These are phyloP conservation scores for Plantago ovata DNA, from an alignment of 257 asterid genomes.

Conservation along the genomic window DNA sequence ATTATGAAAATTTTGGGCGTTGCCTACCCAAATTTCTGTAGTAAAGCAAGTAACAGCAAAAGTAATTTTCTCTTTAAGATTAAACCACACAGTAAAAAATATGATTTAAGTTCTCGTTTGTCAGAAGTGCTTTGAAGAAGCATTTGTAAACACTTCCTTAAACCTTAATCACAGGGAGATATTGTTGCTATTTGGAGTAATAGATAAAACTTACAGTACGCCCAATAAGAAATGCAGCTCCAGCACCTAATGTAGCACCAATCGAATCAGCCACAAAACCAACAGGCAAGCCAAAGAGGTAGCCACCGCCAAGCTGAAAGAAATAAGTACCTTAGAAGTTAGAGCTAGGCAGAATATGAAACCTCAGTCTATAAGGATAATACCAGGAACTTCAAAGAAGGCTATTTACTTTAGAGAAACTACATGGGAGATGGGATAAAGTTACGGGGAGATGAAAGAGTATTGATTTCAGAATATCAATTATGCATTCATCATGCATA, in stretches of 20 bases:
- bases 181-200: neutral
- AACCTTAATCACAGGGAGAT: slow-evolving; percentile 8
- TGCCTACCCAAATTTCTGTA: too few relatives aligned
- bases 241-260: slow-evolving; percentile 95
- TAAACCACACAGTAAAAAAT: too few relatives aligned
- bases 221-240: slow-evolving; percentile 93
- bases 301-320: slow-evolving; percentile 97
- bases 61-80: too few relatives aligned
- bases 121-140: too few relatives aligned
- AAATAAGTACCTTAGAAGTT: neutral
- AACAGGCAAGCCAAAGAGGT: slow-evolving; percentile 94
- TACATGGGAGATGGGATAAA: slow-evolving; percentile 12
- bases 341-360: neutral
- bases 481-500: too few relatives aligned
- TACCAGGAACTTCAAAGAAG: too few relatives aligned
- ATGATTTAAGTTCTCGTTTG: too few relatives aligned
- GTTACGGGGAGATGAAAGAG: neutral
- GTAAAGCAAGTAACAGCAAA: too few relatives aligned
- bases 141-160: neutral
- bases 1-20: too few relatives aligned
- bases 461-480: neutral
- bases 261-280: slow-evolving; percentile 94
- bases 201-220: slow-evolving; percentile 63
- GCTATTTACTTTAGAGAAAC: slow-evolving; percentile 7
- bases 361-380: slow-evolving; percentile 5